Conservation (phyloP, 495 filamentous ascomycete genomes). For the Mytilinidion resinicola region DNA sequence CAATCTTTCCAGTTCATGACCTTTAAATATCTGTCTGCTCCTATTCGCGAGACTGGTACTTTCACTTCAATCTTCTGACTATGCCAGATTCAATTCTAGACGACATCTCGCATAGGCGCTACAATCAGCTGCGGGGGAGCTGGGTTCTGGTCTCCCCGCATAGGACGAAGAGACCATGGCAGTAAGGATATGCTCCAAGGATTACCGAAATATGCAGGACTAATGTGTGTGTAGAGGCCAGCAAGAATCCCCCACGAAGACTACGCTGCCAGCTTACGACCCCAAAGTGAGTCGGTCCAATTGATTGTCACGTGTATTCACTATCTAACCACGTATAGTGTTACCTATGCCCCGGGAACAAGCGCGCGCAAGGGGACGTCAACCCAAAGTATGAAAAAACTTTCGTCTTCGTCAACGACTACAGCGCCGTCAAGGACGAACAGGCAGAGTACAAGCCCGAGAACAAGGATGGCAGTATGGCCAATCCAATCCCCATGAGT, state of each 20-base stretch:
- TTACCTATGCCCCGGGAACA: constrained; percentile 94
- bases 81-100: constrained; percentile 74
- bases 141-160: constrained; percentile 95
- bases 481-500: not conserved
- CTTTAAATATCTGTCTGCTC: too few relatives aligned
- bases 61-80: not conserved
- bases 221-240: constrained; percentile 57
- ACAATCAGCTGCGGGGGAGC: constrained; percentile 81
- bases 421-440: constrained; percentile 90
- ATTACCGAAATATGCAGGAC: too few relatives aligned
- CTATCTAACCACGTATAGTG: constrained; percentile 45
- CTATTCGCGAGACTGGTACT: too few relatives aligned
- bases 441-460: constrained; percentile 64
- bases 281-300: constrained; percentile 48
- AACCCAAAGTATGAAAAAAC: constrained; percentile 85
- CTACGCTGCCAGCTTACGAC: constrained; percentile 72
- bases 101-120: constrained; percentile 94
- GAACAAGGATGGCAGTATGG: constrained; percentile 45
- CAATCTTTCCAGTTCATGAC: too few relatives aligned
- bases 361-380: constrained; percentile 77
- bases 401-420: constrained; percentile 96
- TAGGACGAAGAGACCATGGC: constrained; percentile 94
- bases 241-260: constrained; percentile 76
- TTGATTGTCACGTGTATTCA: not conserved
- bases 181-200: constrained; percentile 54